Evolutionary conservation across 2,329 filamentous ascomycete species (phyloP).

Genomic region (Arthrobotrys sinensis): DNA sequence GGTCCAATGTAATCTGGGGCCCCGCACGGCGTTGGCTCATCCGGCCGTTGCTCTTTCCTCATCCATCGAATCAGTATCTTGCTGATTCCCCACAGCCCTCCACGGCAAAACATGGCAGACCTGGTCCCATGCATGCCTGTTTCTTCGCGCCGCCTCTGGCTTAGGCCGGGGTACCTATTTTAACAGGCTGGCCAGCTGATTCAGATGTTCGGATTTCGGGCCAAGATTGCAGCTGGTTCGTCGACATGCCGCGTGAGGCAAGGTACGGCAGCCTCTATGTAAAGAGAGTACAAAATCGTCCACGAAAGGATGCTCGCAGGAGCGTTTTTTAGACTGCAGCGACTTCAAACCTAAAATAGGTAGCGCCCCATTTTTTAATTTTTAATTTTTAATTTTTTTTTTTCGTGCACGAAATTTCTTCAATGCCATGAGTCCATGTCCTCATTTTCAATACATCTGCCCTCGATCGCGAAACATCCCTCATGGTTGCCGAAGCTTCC

Average conservation of each 20-base stretch:
- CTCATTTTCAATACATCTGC: no score
- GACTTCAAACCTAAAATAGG: no score
- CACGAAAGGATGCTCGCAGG: no score
- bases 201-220: conserved; percentile 16
- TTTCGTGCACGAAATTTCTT: no score
- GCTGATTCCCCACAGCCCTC: conserved; percentile 46
- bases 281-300: neutral
- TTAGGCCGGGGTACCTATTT: conserved; percentile 23
- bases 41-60: conserved; percentile 38
- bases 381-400: no score
- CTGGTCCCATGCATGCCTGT: conserved; percentile 27
- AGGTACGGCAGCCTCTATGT: neutral
- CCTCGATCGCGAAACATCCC: no score
- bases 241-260: conserved; percentile 13
- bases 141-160: conserved; percentile 24
- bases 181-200: conserved; percentile 28
- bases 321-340: no score
- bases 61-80: conserved; percentile 23
- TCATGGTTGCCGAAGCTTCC: no score
- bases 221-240: conserved; percentile 20
- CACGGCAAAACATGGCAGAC: conserved; percentile 19
- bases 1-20: conserved; percentile 41
- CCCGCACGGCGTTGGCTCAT: conserved; percentile 46
- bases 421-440: no score
- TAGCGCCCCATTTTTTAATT: no score